phyloP scores from a whole-genome alignment of 1,139 yeast genomes.

The Zygoascus meyerae region DNA sequence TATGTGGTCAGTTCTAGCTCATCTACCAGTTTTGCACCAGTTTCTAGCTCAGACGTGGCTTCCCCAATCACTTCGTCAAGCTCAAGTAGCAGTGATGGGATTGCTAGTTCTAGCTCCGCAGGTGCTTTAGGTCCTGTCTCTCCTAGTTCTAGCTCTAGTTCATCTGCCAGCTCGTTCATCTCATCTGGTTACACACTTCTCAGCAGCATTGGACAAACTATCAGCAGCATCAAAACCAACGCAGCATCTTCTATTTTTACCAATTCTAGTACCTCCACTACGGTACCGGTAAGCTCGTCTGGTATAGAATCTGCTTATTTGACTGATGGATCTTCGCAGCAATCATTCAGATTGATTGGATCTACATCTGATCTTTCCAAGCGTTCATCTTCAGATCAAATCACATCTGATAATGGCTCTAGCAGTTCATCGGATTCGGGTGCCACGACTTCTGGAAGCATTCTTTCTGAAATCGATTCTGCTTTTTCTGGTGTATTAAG shows the following conservation, averaged over 20 bases:
- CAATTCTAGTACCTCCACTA: too few species aligned
- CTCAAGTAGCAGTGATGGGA: too few species aligned
- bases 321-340: background rate
- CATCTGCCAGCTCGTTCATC: background rate
- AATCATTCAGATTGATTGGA: constrained; percentile 4
- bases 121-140: too few species aligned
- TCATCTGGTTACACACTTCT: background rate
- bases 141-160: too few species aligned
- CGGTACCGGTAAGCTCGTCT: too few species aligned
- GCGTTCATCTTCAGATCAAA: constrained; percentile 1
- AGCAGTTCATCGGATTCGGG: background rate
- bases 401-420: background rate
- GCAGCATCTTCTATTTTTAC: too few species aligned
- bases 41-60: too few species aligned
- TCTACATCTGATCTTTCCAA: background rate
- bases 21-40: too few species aligned
- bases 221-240: too few species aligned
- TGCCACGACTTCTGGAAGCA: constrained; percentile 9
- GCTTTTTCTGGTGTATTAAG: constrained; percentile 24
- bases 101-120: too few species aligned
- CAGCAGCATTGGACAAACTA: background rate
- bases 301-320: too few species aligned
- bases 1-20: background rate
- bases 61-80: too few species aligned
- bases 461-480: constrained; percentile 24